phyloP scores from a whole-genome alignment of 2,329 filamentous ascomycete species.

The Triangularia setosa region DNA sequence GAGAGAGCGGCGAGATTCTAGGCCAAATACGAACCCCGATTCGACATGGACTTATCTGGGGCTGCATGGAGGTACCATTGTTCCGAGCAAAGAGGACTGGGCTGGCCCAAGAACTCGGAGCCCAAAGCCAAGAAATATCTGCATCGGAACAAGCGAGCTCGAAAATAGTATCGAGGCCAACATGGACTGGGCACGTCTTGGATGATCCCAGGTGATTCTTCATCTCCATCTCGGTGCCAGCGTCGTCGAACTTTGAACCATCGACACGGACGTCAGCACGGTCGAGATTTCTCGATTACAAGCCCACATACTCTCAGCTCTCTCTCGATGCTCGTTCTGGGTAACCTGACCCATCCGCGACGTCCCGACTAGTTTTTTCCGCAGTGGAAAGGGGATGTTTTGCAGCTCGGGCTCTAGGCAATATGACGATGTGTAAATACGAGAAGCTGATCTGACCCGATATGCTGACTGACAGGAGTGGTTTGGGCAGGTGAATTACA shows the following conservation, averaged over 20 bases:
- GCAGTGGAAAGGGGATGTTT: neutral
- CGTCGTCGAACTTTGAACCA: neutral
- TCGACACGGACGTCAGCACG: neutral
- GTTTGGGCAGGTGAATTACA: slow-evolving; percentile 21
- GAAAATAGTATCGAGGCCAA: neutral
- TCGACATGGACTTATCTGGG: slow-evolving; percentile 11
- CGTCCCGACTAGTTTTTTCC: neutral
- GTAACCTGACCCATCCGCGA: neutral
- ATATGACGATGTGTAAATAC: neutral
- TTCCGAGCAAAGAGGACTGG: slow-evolving; percentile 6
- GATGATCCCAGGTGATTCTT: neutral
- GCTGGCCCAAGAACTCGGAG: slow-evolving; percentile 8
- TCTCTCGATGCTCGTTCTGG: neutral
- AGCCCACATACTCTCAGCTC: neutral
- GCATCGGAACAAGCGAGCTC: slow-evolving; percentile 8
- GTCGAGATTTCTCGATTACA: neutral
- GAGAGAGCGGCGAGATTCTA: slow-evolving; percentile 17
- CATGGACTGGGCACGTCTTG: neutral
- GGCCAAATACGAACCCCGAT: slow-evolving; percentile 23
- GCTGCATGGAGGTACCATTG: slow-evolving; percentile 21
- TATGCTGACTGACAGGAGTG: slow-evolving; percentile 23
- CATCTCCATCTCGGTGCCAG: neutral
- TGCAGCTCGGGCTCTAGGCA: neutral
- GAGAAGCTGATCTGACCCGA: neutral
- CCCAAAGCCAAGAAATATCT: slow-evolving; percentile 1